Percentiles rank a stretch among this genome's conserved stretches.
Conservation (phyloP, 495 filamentous ascomycete genomes). For the Aspergillus haitiensis region DNA sequence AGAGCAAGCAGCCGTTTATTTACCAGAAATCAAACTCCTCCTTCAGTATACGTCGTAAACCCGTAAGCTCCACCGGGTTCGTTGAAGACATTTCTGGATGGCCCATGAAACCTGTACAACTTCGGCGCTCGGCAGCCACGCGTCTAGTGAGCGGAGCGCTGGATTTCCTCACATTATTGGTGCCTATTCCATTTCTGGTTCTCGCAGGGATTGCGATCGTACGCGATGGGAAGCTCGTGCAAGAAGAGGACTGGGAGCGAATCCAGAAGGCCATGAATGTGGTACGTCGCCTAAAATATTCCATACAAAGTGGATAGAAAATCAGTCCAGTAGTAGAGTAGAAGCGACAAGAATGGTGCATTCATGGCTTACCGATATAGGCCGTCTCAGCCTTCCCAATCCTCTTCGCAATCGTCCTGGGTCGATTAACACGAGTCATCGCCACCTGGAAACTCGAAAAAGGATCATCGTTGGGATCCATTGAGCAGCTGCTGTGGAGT, state of each 20-base stretch:
- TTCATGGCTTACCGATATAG: neutral
- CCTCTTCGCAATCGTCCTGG: neutral
- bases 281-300: neutral
- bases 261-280: neutral
- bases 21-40: too few species aligned
- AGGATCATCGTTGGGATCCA: neutral
- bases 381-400: slow-evolving; percentile 3
- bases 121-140: neutral
- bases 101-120: neutral
- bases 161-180: neutral
- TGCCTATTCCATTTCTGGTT: neutral
- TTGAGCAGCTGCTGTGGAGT: slow-evolving; percentile 7
- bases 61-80: too few species aligned
- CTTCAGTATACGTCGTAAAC: too few species aligned
- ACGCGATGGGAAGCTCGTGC: neutral
- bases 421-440: slow-evolving; percentile 1
- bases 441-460: slow-evolving; percentile 7
- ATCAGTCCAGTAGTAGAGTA: too few species aligned
- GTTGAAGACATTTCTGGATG: neutral
- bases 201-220: neutral
- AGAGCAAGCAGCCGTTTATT: too few species aligned
- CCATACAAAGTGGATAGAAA: too few species aligned
- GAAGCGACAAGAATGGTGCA: neutral
- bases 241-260: neutral
- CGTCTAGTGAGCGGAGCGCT: neutral